Conservation (phyloP, 1,139 yeast species). For the Taphrina deformans region DNA sequence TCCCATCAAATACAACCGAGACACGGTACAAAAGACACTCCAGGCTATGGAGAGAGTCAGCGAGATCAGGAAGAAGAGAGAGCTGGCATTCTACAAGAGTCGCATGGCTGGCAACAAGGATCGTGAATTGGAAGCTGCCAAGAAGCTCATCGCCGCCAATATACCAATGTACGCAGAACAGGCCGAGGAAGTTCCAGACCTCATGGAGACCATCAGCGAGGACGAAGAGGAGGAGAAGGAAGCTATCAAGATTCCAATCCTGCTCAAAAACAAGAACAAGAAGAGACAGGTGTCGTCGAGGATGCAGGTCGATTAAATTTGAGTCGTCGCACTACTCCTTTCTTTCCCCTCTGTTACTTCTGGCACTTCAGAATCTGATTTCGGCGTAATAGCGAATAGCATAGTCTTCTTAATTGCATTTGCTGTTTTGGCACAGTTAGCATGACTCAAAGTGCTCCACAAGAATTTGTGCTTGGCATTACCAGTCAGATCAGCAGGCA, state of each 20-base stretch:
- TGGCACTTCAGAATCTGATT: not conserved
- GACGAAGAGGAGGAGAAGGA: constrained; percentile 53
- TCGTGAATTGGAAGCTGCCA: constrained; percentile 78
- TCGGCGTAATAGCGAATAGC: not conserved
- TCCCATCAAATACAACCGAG: constrained; percentile 97
- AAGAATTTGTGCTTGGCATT: no score
- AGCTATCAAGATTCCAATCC: constrained; percentile 45
- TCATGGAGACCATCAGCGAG: constrained; percentile 53
- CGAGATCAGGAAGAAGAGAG: constrained; percentile 94
- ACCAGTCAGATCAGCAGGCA: no score
- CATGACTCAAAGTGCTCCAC: no score
- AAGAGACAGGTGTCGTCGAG: constrained; percentile 18
- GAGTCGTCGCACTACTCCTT: not conserved
- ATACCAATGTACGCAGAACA: constrained; percentile 95
- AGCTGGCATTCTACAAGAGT: constrained; percentile 97
- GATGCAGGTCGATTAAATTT: constrained; percentile 10
- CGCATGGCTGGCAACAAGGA: constrained; percentile 98
- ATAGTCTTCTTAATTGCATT: not conserved
- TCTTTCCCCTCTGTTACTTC: not conserved
- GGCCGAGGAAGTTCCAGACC: constrained; percentile 71
- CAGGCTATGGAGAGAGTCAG: constrained; percentile 95
- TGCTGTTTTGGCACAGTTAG: no score
- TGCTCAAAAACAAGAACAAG: constrained; percentile 30
- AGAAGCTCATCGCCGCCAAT: constrained; percentile 80
- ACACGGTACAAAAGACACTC: constrained; percentile 87